Conservation (phyloP, 2,329 filamentous ascomycete genomes). For the Alternaria brassicae region DNA sequence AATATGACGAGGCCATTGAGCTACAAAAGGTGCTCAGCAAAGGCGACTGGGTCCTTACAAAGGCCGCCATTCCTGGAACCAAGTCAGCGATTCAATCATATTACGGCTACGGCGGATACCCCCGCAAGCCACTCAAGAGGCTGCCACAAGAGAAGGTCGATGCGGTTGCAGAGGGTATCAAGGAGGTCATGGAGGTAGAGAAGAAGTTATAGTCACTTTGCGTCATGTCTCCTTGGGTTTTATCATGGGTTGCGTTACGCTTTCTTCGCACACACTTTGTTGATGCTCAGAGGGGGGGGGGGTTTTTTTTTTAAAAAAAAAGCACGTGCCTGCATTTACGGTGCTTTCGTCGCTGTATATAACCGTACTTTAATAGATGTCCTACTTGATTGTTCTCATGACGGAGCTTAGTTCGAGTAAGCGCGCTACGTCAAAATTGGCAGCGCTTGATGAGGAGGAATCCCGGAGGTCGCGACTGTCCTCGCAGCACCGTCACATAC, state of each 20-base stretch:
- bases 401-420: background rate
- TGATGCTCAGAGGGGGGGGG: slow-evolving; percentile 6
- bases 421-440: background rate
- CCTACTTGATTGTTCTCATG: background rate
- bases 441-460: background rate
- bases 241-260: slow-evolving; percentile 2
- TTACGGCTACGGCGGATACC: slow-evolving; percentile 81
- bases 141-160: slow-evolving; percentile 64
- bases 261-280: slow-evolving; percentile 6
- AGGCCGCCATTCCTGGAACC: slow-evolving; percentile 83
- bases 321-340: slow-evolving; percentile 20
- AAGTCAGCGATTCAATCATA: slow-evolving; percentile 83
- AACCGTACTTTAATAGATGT: slow-evolving; percentile 22
- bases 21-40: slow-evolving; percentile 79
- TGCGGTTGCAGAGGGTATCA: slow-evolving; percentile 51
- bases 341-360: slow-evolving; percentile 24
- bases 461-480: background rate
- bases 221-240: slow-evolving; percentile 3
- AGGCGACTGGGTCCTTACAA: slow-evolving; percentile 84
- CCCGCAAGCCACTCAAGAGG: slow-evolving; percentile 74
- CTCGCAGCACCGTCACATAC: background rate
- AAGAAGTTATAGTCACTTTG: slow-evolving; percentile 44
- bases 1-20: slow-evolving; percentile 75
- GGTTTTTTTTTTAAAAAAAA: no score
- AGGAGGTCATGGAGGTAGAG: slow-evolving; percentile 72